A percentile compares a stretch with the other conserved stretches of the same genome.
Evolutionary conservation across 164 flowering plant genomes (phyloP).

Genomic region (Annona cherimola): DNA sequence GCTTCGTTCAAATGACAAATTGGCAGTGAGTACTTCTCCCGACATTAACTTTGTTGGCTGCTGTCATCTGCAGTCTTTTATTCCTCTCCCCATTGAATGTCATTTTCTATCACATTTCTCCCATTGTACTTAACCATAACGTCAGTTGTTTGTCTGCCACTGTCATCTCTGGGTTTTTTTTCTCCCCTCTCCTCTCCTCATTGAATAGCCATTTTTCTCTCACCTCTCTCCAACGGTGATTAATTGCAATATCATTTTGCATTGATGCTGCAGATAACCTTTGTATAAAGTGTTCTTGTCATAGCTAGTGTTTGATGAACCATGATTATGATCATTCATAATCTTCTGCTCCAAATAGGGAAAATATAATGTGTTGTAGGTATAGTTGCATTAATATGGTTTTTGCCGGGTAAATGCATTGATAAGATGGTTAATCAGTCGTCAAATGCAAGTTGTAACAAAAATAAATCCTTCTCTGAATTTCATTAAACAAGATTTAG

Average conservation of each 20-base stretch:
- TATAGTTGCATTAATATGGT: background rate
- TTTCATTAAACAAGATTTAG: background rate
- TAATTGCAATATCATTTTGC: background rate
- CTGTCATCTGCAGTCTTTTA: background rate
- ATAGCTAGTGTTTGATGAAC: background rate
- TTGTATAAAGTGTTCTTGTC: background rate
- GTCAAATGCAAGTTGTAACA: background rate
- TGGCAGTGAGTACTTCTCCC: conserved; percentile 59
- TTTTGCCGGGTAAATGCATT: background rate
- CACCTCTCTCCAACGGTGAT: background rate
- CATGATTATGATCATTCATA: background rate
- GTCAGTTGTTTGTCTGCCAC: background rate
- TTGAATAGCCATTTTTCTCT: background rate
- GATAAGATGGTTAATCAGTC: background rate
- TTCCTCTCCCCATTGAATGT: background rate
- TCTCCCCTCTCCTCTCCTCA: background rate
- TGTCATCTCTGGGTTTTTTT: no score
- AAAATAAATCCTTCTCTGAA: background rate
- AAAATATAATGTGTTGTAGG: background rate
- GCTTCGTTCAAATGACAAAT: conserved; percentile 97
- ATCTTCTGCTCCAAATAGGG: background rate
- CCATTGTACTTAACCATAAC: background rate
- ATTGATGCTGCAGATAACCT: background rate
- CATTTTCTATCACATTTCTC: background rate
- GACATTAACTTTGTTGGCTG: background rate